Conservation (phyloP, 371 early-diverging fungal species). For the Fennellomyces sp. region DNA sequence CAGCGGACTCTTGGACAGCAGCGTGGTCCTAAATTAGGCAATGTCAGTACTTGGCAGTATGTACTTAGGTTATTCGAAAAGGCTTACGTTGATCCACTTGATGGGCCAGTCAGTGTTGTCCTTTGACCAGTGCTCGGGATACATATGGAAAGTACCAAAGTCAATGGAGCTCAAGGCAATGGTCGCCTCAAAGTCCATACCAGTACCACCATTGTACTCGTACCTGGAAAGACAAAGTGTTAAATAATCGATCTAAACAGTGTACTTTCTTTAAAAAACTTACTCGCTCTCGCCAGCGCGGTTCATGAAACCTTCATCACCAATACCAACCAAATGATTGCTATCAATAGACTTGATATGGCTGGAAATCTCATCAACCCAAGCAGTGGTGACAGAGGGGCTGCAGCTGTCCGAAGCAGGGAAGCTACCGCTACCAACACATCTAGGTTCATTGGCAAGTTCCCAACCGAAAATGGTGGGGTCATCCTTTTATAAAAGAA, state of each 20-base stretch:
- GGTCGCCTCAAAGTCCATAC: slow-evolving; percentile 7
- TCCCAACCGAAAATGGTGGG: slow-evolving; percentile 15
- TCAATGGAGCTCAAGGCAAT: slow-evolving; percentile 8
- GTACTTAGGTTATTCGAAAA: no score
- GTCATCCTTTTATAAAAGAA: background rate
- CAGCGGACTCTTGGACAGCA: background rate
- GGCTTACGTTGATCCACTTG: slow-evolving; percentile 4
- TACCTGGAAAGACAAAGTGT: background rate
- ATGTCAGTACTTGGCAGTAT: no score
- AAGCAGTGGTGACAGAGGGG: background rate
- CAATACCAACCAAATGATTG: slow-evolving; percentile 12
- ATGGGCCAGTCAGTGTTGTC: background rate
- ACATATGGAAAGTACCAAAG: slow-evolving; percentile 12
- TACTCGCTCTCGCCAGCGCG: background rate
- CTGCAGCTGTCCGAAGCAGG: background rate
- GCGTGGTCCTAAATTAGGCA: slow-evolving; percentile 3
- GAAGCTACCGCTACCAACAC: background rate
- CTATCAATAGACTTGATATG: slow-evolving; percentile 12
- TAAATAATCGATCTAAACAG: background rate
- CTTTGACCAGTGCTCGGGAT: slow-evolving; percentile 2
- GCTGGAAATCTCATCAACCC: slow-evolving; percentile 5
- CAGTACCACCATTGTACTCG: slow-evolving; percentile 7
- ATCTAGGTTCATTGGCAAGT: slow-evolving; percentile 8
- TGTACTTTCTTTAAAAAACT: background rate
- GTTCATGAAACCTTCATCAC: slow-evolving; percentile 15